phyloP scores from a whole-genome alignment of 768 basidiomycete species.

The Boletus rufocinnamomeus region DNA sequence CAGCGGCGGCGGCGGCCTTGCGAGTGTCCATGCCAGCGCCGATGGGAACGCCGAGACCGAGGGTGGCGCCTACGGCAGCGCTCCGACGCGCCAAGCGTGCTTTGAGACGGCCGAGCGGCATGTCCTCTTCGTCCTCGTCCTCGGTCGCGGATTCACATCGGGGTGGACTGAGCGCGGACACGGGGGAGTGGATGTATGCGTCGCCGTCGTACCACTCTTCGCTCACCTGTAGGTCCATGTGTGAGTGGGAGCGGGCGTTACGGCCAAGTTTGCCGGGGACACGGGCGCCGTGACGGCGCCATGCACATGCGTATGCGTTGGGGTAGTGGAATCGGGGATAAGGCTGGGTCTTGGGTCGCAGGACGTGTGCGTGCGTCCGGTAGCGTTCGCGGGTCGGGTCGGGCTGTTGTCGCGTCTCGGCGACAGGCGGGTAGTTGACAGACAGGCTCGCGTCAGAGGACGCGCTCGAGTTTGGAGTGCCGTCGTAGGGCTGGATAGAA shows the following conservation, averaged over 20 bases:
- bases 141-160: constrained; percentile 3
- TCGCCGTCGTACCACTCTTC: constrained; percentile 19
- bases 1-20: not conserved
- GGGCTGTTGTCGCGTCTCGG: not conserved
- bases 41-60: not conserved
- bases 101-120: constrained; percentile 18
- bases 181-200: constrained; percentile 19
- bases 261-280: constrained; percentile 20
- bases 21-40: not conserved
- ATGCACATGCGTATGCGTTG: constrained; percentile 15
- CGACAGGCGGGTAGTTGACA: not conserved
- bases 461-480: not conserved
- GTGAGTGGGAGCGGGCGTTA: constrained; percentile 11
- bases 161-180: constrained; percentile 23
- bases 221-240: not conserved
- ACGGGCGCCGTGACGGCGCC: constrained; percentile 19
- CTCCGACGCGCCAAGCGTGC: constrained; percentile 11
- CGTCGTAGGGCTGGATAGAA: constrained; percentile 21
- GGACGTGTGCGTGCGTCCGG: not conserved
- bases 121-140: constrained; percentile 15
- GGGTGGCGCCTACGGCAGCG: not conserved
- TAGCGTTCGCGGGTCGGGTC: not conserved
- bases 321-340: constrained; percentile 13
- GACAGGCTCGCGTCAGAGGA: constrained; percentile 7
- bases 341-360: not conserved